Conservation (phyloP, 2,329 filamentous ascomycete species). For the Daldinia sp. region DNA sequence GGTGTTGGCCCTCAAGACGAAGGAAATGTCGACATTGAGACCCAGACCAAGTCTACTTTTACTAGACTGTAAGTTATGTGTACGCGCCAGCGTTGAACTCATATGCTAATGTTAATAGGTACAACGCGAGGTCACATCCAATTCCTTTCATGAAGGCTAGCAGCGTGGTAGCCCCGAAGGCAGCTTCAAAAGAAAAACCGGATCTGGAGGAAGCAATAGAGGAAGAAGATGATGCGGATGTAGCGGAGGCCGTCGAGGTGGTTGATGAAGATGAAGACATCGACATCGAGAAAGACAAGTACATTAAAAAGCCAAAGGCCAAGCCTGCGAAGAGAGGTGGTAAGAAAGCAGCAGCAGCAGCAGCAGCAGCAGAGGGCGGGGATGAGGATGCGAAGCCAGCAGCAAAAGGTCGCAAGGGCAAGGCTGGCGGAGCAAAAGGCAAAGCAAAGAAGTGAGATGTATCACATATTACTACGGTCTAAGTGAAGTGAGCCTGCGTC, state of each 20-base stretch:
- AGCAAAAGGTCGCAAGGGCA: slow-evolving; percentile 55
- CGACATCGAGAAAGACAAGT: slow-evolving; percentile 92
- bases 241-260: slow-evolving; percentile 67
- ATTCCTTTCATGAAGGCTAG: slow-evolving; percentile 96
- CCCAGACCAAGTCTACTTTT: slow-evolving; percentile 88
- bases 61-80: slow-evolving; percentile 78
- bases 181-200: slow-evolving; percentile 78
- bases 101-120: slow-evolving; percentile 62
- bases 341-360: slow-evolving; percentile 51
- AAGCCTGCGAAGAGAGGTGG: slow-evolving; percentile 67
- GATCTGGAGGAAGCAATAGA: slow-evolving; percentile 97
- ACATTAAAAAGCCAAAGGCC: slow-evolving; percentile 90
- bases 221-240: slow-evolving; percentile 83
- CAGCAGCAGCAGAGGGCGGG: slow-evolving; percentile 56
- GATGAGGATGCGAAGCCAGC: slow-evolving; percentile 64
- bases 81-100: slow-evolving; percentile 1
- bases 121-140: slow-evolving; percentile 88
- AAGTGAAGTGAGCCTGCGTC: slow-evolving; percentile 2
- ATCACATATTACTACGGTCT: slow-evolving; percentile 11
- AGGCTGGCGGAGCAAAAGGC: slow-evolving; percentile 45
- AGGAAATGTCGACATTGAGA: slow-evolving; percentile 80
- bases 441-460: slow-evolving; percentile 50
- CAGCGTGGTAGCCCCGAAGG: slow-evolving; percentile 78
- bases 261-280: slow-evolving; percentile 76
- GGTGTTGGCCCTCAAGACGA: slow-evolving; percentile 88